Base-by-base conservation (phyloP, 225 moss, liverwort and hornwort genomes). In the Marchantia polymorpha region DNA sequence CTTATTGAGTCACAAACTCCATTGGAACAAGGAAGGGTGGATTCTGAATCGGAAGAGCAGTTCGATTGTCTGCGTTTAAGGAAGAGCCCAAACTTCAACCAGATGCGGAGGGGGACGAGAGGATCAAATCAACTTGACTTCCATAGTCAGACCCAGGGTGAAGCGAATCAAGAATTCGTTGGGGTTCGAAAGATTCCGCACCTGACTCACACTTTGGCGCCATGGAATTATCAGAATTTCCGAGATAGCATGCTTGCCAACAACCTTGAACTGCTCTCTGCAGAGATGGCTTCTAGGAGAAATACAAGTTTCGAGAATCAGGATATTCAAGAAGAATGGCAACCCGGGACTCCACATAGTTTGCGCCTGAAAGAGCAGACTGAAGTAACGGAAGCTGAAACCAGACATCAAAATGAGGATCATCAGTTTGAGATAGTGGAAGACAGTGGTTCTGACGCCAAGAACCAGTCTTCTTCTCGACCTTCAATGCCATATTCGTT, bases 271-370 rank as follows among this genome's bases (percentile, higher is more conserved):
- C 30, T 78, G 10, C 25, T 78, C 17, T 16, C 52, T 55, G 19
- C 16, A 19, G 78, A 78, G 6, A 30, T 68, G 53, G 69, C 29
- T 19, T 12, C 29, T 29, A 56, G 12, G 23, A 50, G 66, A 15
- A 52, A 52, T 68, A 51, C 52, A 53, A 54, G 23, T 19, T 50
- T 16, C 7, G 17, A 47, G 5, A 12, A 48, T 8, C 59, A 48
- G 9, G 39, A 48, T 46, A 0, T 16, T 11, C 61, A 46, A 15
- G 17, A 56, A 58, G 74, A 54, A 17, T 74, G 74, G 73, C 73
- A 53, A 1, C 74, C 74, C 16, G 55, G 29, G 56, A 74, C 74
- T 56, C 74, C 74, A 7, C 74, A 56, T 56, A 51, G 75, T 11
- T 59, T 48, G 14, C 22, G 63, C 11, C 11, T 23, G n/a, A n/a